Base-by-base conservation (phyloP, 305 asterid species). In the Fraxinus nigra region DNA sequence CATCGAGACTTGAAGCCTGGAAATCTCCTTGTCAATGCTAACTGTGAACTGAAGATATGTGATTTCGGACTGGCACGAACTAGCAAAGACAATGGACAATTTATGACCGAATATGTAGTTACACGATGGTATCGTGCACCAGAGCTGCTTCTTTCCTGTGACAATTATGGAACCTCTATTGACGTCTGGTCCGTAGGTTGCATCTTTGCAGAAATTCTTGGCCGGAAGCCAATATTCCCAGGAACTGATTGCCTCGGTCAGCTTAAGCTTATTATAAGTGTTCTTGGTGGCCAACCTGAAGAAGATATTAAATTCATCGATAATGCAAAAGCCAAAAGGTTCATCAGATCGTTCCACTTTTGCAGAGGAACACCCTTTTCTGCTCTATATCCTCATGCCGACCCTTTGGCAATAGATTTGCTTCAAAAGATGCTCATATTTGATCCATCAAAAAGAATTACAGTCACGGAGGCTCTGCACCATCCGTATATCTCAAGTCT, bases 91-190 rank as follows among this genome's bases (percentile, higher is more conserved):
- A 85, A 89, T n/a, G 88, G 90, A 5, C 88, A 85, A 34, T 63
- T 87, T 63, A 90, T 90, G 93, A 90, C 92, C 0, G 90, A 89
- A 69, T 90, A 90, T 43, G 92, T 89, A 7, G 93, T 90, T 85
- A 90, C 92, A 2, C 80, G 93, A 40, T 87, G 92, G 91, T 90
- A 87, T 63, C 92, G 93, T 46, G 92, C 91, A 6, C 93, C 92
- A 1, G 91, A 90, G 87, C 89, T 90, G 18, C 93, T 90, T 18
- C 91, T 90, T 26, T 86, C 89, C 11, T 90, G 91, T 32, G 89
- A 87, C 80, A 84, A 85, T 7, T 89, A 90, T 8, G 90, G 91
- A 65, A 77, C 90, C 76, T 86, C 92, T 5, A 89, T 90, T 33
- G 94, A 89, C 54, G 78, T 90, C 69, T 89, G 92, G 94, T 89